phyloP scores from a whole-genome alignment of 257 asterid genomes.

The Rauvolfia tetraphylla region DNA sequence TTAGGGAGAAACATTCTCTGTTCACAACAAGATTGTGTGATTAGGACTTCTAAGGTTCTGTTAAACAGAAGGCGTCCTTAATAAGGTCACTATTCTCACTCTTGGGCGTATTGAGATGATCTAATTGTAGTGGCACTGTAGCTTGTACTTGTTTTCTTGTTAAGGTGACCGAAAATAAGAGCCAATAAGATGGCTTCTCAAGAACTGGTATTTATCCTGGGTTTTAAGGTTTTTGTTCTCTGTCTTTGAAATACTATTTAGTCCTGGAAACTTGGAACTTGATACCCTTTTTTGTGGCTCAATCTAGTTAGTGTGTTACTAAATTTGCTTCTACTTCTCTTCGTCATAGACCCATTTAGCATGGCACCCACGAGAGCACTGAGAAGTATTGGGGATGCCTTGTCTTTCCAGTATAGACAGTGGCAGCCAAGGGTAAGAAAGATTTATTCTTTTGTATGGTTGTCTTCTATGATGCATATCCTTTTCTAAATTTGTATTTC shows the following conservation, averaged over 20 bases:
- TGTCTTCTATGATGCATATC: background rate
- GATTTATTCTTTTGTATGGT: background rate
- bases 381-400: slow-evolving; percentile 49
- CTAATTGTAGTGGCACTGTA: too few species aligned
- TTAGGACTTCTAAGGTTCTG: background rate
- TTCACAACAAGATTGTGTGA: too few species aligned
- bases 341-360: slow-evolving; percentile 62
- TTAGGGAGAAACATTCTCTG: background rate
- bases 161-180: background rate
- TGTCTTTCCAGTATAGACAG: slow-evolving; percentile 51
- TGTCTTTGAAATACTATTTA: background rate
- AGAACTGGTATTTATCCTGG: background rate
- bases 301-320: background rate
- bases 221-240: background rate
- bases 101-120: too few species aligned
- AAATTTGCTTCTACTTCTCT: background rate
- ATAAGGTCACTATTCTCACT: too few species aligned
- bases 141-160: background rate
- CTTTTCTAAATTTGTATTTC: background rate
- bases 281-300: background rate
- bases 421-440: slow-evolving; percentile 79
- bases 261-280: background rate
- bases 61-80: too few species aligned
- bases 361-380: slow-evolving; percentile 63
- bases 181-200: background rate